Conservation (phyloP, 73 alveolate genomes). For the Paramecium biaurelia region DNA sequence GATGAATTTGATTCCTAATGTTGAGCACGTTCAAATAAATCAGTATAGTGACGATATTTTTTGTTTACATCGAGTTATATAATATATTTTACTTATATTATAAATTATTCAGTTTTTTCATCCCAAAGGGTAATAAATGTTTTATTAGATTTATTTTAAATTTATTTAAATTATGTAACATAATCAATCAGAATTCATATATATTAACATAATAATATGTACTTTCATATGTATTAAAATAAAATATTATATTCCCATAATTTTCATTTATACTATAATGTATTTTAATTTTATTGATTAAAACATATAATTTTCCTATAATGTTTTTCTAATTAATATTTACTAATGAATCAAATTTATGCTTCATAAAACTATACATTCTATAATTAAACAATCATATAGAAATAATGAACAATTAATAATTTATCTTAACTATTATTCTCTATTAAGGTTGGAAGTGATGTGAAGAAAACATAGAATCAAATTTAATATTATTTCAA, state of each 20-base stretch:
- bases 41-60: conserved; percentile 1
- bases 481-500: too few species aligned
- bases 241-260: not conserved
- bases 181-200: not conserved
- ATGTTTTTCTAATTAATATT: not conserved
- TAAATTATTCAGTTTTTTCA: conserved; percentile 14
- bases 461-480: too few species aligned
- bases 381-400: not conserved
- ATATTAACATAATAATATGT: not conserved
- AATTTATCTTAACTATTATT: not conserved
- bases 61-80: conserved; percentile 36
- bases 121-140: not conserved
- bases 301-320: not conserved
- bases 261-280: not conserved
- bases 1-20: not conserved
- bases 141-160: not conserved
- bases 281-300: not conserved
- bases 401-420: not conserved
- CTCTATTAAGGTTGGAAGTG: too few species aligned
- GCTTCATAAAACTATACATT: not conserved
- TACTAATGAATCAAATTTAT: not conserved
- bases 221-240: not conserved
- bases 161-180: not conserved
- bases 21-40: not conserved
- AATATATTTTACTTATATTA: not conserved